Base-by-base conservation (phyloP, 2,329 filamentous ascomycete genomes). In the Rutstroemia sp. region DNA sequence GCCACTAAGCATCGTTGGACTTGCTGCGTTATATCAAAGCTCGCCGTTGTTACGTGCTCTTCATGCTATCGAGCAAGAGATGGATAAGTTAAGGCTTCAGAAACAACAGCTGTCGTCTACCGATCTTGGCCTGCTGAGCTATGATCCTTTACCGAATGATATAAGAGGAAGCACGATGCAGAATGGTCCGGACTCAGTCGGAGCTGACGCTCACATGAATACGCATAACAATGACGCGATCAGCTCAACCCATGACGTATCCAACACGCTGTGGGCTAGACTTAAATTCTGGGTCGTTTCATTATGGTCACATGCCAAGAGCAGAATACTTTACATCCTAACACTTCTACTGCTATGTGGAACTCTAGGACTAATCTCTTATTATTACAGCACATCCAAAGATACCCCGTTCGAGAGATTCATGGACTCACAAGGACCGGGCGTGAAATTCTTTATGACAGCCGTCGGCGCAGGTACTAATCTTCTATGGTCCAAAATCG, bases 401-500 rank as follows among this genome's bases (percentile, higher is more conserved):
- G 62, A 72, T 44, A 70, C 69, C 1, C 58, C 62, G 4, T 76
- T 76, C 37, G 72, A 75, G 55, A 61, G 61, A 19, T 68, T 71
- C 57, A 66, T 76, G 65, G 70, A 73, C 46, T 67, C 69, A n/a
- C 69, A 74, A 57, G 66, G 64, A 2, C 75, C 76, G 39, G 72
- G 73, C 0, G 69, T 73, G 3, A 64, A 69, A 9, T 73, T 75
- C 38, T 60, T 76, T 12, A 74, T 75, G 56, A 72, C 73, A 1
- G 58, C 65, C 5, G 54, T 74, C 1, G 74, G 73, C 47, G 69
- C 75, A 3, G 55, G 69, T 4, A 68, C 73, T 30, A 70, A 73
- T 1, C 71, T 76, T 30, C 70, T 70, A 48, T 76, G 73, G 74
- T 66, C 71, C 12, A 67, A 68, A 1, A 68, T 76, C 4, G 75